These are phyloP conservation scores for Saturnispora hagleri DNA, from an alignment of 805 yeast species.

Conservation along the genomic window DNA sequence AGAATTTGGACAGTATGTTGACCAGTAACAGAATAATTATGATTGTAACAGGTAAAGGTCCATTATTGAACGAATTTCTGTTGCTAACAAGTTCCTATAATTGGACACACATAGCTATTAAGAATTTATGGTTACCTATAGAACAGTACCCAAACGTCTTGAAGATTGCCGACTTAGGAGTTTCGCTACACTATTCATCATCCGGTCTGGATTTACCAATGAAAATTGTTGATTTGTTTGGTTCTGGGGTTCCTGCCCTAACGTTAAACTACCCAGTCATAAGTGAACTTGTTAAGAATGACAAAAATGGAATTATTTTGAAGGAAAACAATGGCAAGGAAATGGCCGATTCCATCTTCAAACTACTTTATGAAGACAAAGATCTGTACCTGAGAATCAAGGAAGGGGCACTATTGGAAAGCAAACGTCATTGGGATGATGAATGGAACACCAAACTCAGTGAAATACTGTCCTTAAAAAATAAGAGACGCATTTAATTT, in stretches of 20 bases:
- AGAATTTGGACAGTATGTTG: slow-evolving; percentile 40
- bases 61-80: slow-evolving; percentile 46
- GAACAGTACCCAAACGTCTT: slow-evolving; percentile 74
- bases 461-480: slow-evolving; percentile 16
- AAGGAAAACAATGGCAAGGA: slow-evolving; percentile 30
- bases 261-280: slow-evolving; percentile 71
- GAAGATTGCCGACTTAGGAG: slow-evolving; percentile 74
- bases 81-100: slow-evolving; percentile 15
- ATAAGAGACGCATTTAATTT: background rate
- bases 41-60: slow-evolving; percentile 97
- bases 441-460: slow-evolving; percentile 58
- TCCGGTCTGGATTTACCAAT: slow-evolving; percentile 94
- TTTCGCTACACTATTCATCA: slow-evolving; percentile 84
- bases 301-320: slow-evolving; percentile 61
- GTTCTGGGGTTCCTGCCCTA: slow-evolving; percentile 88
- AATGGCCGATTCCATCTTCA: slow-evolving; percentile 31
- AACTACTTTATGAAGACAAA: slow-evolving; percentile 24
- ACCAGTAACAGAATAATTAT: slow-evolving; percentile 37
- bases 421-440: slow-evolving; percentile 59
- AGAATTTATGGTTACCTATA: slow-evolving; percentile 65
- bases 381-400: slow-evolving; percentile 33
- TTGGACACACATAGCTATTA: slow-evolving; percentile 43
- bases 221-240: slow-evolving; percentile 95
- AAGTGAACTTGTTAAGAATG: slow-evolving; percentile 62
- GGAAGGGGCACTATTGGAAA: slow-evolving; percentile 66